phyloP scores from a whole-genome alignment of 495 filamentous ascomycete species.

The Penicillium egyptiacum region DNA sequence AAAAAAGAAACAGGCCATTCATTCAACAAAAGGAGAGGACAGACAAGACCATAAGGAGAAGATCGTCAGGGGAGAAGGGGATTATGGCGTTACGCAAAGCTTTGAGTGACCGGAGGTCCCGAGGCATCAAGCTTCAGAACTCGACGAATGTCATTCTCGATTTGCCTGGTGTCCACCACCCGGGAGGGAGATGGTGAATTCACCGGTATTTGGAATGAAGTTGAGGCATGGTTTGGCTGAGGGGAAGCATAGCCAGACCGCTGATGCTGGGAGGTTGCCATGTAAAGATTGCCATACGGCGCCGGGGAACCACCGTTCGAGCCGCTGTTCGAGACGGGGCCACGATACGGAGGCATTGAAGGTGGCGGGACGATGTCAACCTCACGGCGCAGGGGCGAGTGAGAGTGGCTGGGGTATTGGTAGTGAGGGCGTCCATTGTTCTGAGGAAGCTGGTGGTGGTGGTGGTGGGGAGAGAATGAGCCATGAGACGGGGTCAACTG shows the following conservation, averaged over 20 bases:
- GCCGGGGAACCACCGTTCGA: constrained; percentile 10
- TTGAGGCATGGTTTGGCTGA: constrained; percentile 24
- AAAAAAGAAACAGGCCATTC: neutral
- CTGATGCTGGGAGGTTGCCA: constrained; percentile 6
- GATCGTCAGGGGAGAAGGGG: constrained; percentile 3
- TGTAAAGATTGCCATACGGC: constrained; percentile 13
- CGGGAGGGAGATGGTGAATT: constrained; percentile 31
- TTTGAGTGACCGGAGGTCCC: constrained; percentile 25
- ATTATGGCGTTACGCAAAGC: constrained; percentile 32
- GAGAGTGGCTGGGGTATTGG: constrained; percentile 22
- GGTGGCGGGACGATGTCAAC: constrained; percentile 16
- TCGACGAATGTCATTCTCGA: constrained; percentile 56
- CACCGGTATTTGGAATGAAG: constrained; percentile 25
- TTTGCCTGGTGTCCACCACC: constrained; percentile 43
- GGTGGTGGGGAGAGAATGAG: constrained; percentile 6
- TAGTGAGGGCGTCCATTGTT: constrained; percentile 18
- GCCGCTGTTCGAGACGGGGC: constrained; percentile 8
- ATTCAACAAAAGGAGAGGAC: neutral
- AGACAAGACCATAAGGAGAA: neutral
- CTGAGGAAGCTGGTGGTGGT: constrained; percentile 14
- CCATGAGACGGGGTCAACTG: constrained; percentile 27
- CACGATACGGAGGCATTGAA: constrained; percentile 1
- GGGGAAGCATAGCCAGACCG: constrained; percentile 25
- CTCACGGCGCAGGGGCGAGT: constrained; percentile 31
- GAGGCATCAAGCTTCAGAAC: constrained; percentile 51